Evolutionary conservation across 257 asterid genomes (phyloP).

Genomic region (Scutellaria minor): DNA sequence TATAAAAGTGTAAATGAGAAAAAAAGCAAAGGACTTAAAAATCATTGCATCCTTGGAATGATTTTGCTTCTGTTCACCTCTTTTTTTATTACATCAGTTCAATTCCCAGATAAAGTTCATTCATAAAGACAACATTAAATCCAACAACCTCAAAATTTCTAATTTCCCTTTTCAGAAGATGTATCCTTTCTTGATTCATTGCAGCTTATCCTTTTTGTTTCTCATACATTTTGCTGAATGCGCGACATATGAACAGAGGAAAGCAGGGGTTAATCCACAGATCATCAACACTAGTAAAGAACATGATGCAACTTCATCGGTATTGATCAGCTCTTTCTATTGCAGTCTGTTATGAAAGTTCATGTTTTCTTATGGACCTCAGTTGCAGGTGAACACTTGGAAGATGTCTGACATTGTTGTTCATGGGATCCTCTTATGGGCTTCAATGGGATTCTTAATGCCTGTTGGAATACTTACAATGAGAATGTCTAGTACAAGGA

Average conservation of each 20-base stretch:
- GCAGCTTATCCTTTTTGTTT: slow-evolving; percentile 33
- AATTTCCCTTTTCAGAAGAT: background rate
- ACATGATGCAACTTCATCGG: slow-evolving; percentile 23
- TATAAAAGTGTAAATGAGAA: background rate
- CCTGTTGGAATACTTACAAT: slow-evolving; percentile 72
- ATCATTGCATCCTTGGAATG: slow-evolving; percentile 38
- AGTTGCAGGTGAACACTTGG: slow-evolving; percentile 50
- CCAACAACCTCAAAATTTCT: slow-evolving; percentile 14
- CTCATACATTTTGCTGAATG: slow-evolving; percentile 37
- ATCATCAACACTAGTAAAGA: slow-evolving; percentile 23
- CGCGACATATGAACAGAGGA: slow-evolving; percentile 34
- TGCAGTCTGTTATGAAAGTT: background rate
- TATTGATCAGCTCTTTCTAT: background rate
- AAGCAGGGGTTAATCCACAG: slow-evolving; percentile 11
- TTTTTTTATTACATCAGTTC: slow-evolving; percentile 1
- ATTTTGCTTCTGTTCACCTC: background rate
- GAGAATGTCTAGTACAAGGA: slow-evolving; percentile 57
- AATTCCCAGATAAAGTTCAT: background rate
- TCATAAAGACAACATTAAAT: slow-evolving; percentile 24
- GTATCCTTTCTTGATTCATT: slow-evolving; percentile 27
- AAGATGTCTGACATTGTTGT: slow-evolving; percentile 56
- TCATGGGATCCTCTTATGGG: slow-evolving; percentile 84
- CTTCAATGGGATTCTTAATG: slow-evolving; percentile 78
- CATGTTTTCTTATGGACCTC: background rate
- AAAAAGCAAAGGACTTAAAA: slow-evolving; percentile 24